Percentiles rank a stretch among this genome's conserved stretches.
Conservation (phyloP, 192 early-diverging fungal genomes). For the Backusella westeae region DNA sequence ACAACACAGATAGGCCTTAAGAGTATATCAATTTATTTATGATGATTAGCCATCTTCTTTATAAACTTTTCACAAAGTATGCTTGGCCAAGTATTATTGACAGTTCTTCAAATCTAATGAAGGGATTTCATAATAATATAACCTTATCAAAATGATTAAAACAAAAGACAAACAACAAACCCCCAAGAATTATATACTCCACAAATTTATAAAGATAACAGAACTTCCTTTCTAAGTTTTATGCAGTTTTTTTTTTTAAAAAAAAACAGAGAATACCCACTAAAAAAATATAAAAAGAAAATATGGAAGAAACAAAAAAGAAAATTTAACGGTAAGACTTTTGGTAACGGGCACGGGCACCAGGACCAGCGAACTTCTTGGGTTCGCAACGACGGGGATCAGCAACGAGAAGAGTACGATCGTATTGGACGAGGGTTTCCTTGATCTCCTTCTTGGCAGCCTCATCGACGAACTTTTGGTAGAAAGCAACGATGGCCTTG, state of each 20-base stretch:
- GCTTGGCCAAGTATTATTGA: too few relatives aligned
- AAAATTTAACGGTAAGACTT: conserved; percentile 82
- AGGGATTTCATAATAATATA: too few relatives aligned
- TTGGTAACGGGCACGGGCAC: conserved; percentile 95
- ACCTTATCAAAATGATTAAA: neutral
- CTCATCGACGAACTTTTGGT: conserved; percentile 99
- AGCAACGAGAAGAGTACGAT: conserved; percentile 97
- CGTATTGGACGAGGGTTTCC: conserved; percentile 84
- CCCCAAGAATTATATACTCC: neutral
- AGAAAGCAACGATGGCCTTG: conserved; percentile 98
- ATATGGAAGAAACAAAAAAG: neutral
- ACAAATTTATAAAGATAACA: neutral
- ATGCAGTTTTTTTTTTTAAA: neutral
- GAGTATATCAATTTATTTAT: too few relatives aligned
- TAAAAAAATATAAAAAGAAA: conserved; percentile 10
- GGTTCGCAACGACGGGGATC: conserved; percentile 99
- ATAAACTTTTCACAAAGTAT: too few relatives aligned
- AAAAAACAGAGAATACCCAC: neutral
- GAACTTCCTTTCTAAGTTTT: neutral
- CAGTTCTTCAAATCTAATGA: too few relatives aligned
- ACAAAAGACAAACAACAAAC: neutral
- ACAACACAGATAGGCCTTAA: too few relatives aligned
- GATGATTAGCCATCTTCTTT: too few relatives aligned
- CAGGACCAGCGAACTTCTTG: conserved; percentile 99
- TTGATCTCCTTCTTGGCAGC: conserved; percentile 99